phyloP scores from a whole-genome alignment of 805 yeast genomes.

The Kodamaea sagamina region DNA sequence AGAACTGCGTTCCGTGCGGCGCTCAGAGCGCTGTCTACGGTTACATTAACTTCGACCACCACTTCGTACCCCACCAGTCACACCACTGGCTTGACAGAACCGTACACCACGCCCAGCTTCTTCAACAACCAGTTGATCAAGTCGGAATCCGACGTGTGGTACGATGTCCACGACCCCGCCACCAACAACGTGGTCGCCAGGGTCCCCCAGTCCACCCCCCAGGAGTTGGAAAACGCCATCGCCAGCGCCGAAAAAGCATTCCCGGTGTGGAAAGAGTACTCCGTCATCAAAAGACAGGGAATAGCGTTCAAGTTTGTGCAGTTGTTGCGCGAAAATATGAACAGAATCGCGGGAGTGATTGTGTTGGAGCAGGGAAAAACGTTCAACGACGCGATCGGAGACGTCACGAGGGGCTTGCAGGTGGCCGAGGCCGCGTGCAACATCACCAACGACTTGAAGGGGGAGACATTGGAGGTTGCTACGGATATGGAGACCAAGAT shows the following conservation, averaged over 20 bases:
- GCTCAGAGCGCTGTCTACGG: conserved; percentile 14
- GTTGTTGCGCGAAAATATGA: conserved; percentile 64
- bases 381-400: conserved; percentile 70
- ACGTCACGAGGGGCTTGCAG: conserved; percentile 73
- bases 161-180: conserved; percentile 74
- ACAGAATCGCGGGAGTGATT: conserved; percentile 60
- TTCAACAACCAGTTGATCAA: conserved; percentile 52
- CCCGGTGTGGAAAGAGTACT: conserved; percentile 53
- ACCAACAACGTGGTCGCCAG: conserved; percentile 64
- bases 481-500: conserved; percentile 75
- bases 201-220: conserved; percentile 72
- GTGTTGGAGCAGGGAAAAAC: conserved; percentile 65
- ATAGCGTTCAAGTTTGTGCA: conserved; percentile 68
- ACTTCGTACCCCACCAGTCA: conserved; percentile 45
- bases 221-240: conserved; percentile 65
- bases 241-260: conserved; percentile 66
- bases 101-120: conserved; percentile 54
- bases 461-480: conserved; percentile 65
- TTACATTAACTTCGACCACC: conserved; percentile 34
- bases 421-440: conserved; percentile 77
- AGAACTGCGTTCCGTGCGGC: conserved; percentile 7
- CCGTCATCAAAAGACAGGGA: conserved; percentile 70
- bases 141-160: conserved; percentile 57
- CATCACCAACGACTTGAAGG: conserved; percentile 63
- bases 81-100: conserved; percentile 35